These are phyloP conservation scores for Amylocystis lapponica DNA, from an alignment of 768 basidiomycete species.

Conservation along the genomic window DNA sequence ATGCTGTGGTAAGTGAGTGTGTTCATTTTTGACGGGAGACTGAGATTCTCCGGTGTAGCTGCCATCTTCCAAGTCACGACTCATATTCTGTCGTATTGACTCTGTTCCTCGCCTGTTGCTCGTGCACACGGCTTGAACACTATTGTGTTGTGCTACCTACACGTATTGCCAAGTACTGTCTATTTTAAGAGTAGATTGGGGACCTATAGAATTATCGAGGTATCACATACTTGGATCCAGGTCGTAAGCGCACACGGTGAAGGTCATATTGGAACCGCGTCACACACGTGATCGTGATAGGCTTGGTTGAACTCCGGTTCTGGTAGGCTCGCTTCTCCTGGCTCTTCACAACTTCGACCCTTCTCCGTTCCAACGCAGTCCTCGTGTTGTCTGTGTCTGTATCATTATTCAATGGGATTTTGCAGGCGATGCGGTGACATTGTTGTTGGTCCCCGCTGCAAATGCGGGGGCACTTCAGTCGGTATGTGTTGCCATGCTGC, in stretches of 20 bases:
- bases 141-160: too few species aligned
- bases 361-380: not conserved
- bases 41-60: too few species aligned
- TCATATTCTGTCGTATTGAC: too few species aligned
- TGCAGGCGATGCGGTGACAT: slow-evolving; percentile 86
- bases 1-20: too few species aligned
- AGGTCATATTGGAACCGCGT: slow-evolving; percentile 5
- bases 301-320: slow-evolving; percentile 8
- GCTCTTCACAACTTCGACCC: not conserved
- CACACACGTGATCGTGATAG: slow-evolving; percentile 15
- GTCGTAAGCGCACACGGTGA: not conserved
- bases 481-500: slow-evolving; percentile 43
- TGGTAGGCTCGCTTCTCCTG: not conserved
- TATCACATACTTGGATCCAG: not conserved
- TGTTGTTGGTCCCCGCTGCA: slow-evolving; percentile 63
- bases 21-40: too few species aligned
- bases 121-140: too few species aligned
- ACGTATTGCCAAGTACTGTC: not conserved
- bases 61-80: too few species aligned
- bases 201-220: not conserved
- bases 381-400: slow-evolving; percentile 2
- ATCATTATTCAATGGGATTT: slow-evolving; percentile 58
- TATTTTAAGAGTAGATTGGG: not conserved
- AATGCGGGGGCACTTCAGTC: slow-evolving; percentile 74
- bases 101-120: too few species aligned